Evolutionary conservation across 1,284 basidiomycete species (phyloP), one percentile per base, ranked within the genome.

Genomic region (Kwoniella shivajii): DNA sequence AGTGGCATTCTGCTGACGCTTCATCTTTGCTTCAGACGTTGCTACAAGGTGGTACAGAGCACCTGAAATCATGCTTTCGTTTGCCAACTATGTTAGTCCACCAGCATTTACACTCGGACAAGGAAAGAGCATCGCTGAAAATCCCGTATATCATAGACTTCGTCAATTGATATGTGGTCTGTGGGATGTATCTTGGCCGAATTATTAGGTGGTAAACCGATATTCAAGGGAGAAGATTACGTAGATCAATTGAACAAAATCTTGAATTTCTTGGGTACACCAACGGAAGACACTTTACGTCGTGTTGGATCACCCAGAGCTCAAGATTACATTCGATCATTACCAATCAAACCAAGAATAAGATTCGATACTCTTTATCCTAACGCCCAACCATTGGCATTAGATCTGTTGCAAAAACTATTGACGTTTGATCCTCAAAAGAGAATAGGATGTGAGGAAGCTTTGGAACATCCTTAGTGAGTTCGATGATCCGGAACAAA

Each of bases 171-270:
- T 72, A 91, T 98, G 59, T 99, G 95, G 95, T 94, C 90, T 1
- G 89, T 99, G 31, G 96, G 96, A 7, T 99, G 96, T 77, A 99
- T 99, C 66, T 84, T 99, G 41, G 96, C 96, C 2, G 96, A 99
- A 78, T 83, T 99, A 13, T 82, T 99, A 6, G 93, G 94, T 14
- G 94, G 96, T 33, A 92, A 94, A 72, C 96, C 96, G 0, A 98
- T 99, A 71, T 99, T 92, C 84, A 99, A 98, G 78, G 96, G 96
- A 52, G 82, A 94, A 80, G 95, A 99, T 76, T 96, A 97, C 72
- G 95, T 99, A 57, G 95, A 99, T 77, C 96, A 99, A 78, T 83
- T 99, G 41, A 99, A 99, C 76, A 95, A 97, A 78, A 98, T 99
- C 72, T 83, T 99, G 39, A 93, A 99, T 78, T 92, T 94, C 72